Percentiles rank a stretch among this genome's conserved stretches.
Evolutionary conservation across 306 rosid species (phyloP).

Genomic region (Psophocarpus tetragonolobus): DNA sequence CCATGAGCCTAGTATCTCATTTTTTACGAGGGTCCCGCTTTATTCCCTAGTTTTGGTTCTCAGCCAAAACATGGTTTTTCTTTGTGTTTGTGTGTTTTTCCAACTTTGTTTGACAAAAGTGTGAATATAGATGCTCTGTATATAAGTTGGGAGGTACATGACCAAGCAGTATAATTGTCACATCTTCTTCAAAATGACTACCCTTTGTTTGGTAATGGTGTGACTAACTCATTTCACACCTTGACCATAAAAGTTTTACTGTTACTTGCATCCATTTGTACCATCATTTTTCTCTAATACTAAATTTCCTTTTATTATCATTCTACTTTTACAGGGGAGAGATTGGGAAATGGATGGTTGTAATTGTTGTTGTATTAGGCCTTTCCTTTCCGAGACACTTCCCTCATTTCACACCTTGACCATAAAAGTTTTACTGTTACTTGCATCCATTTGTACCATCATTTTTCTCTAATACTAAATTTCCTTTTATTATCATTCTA

Average conservation of each 20-base stretch:
- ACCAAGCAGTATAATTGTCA: slow-evolving; percentile 26
- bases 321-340: no score
- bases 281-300: no score
- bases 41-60: neutral
- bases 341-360: no score
- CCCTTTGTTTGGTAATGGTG: slow-evolving; percentile 32
- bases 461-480: no score
- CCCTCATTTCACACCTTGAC: slow-evolving; percentile 29
- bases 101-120: slow-evolving; percentile 51
- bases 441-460: no score
- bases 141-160: slow-evolving; percentile 42
- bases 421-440: no score
- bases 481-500: no score
- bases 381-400: no score
- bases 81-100: slow-evolving; percentile 29
- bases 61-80: slow-evolving; percentile 12
- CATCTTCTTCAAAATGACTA: slow-evolving; percentile 24
- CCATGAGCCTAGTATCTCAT: slow-evolving; percentile 95
- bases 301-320: no score
- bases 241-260: slow-evolving; percentile 35
- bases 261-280: no score
- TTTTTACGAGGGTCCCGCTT: slow-evolving; percentile 75
- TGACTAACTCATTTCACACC: slow-evolving; percentile 27
- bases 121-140: slow-evolving; percentile 39
- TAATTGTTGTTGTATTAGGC: no score